A percentile compares a stretch with the other conserved stretches of the same genome.
These are phyloP conservation scores for Didymella exigua DNA, from an alignment of 2,329 filamentous ascomycete genomes.

Conservation along the genomic window DNA sequence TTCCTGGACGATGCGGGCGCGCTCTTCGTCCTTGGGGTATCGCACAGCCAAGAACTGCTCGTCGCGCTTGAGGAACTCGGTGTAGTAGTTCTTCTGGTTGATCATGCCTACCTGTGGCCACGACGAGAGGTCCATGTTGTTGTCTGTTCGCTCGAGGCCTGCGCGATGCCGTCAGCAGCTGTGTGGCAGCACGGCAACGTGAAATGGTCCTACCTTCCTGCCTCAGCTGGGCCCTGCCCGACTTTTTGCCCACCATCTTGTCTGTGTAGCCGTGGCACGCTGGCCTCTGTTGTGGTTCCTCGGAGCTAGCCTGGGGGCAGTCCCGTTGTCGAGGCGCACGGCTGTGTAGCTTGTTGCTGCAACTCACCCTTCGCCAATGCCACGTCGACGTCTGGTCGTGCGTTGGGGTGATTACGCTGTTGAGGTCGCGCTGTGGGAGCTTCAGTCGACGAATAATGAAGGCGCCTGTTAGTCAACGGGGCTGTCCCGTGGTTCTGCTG, in stretches of 20 bases:
- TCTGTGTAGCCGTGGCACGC: constrained; percentile 1
- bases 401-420: not conserved
- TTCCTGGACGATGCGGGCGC: constrained; percentile 81
- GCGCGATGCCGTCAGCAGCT: constrained; percentile 24
- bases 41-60: constrained; percentile 91
- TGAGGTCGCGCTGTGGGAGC: not conserved
- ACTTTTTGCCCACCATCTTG: constrained; percentile 70
- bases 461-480: not conserved
- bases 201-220: constrained; percentile 59
- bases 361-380: not conserved
- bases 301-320: not conserved
- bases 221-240: constrained; percentile 64
- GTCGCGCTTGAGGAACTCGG: constrained; percentile 97
- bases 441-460: not conserved
- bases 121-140: constrained; percentile 93
- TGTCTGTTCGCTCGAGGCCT: constrained; percentile 96
- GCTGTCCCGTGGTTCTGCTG: constrained; percentile 7
- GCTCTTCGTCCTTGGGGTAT: constrained; percentile 83
- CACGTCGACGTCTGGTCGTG: not conserved
- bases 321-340: not conserved
- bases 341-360: not conserved
- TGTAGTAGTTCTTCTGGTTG: constrained; percentile 97
- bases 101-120: constrained; percentile 94
- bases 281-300: not conserved
- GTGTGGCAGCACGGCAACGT: not conserved